Conservation (phyloP, 2,329 filamentous ascomycete species). For the Botryotinia globosa region DNA sequence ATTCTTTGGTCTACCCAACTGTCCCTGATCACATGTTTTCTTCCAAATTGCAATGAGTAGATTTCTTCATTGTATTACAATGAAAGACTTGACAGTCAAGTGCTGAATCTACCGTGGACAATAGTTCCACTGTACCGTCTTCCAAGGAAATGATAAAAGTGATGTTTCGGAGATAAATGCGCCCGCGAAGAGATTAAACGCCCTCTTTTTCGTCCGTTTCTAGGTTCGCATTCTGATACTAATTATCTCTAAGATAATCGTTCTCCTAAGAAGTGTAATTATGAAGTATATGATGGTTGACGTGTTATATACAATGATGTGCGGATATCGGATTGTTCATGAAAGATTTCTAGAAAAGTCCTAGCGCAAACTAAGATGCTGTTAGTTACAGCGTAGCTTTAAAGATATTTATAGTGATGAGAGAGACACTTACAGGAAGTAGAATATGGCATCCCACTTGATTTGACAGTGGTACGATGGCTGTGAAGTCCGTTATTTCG, state of each 20-base stretch:
- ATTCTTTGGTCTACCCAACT: not conserved
- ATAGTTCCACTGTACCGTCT: not conserved
- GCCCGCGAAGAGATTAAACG: not conserved
- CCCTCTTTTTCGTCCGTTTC: not conserved
- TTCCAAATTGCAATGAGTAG: not conserved
- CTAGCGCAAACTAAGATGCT: constrained; percentile 22
- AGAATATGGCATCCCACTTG: constrained; percentile 28
- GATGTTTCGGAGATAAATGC: not conserved
- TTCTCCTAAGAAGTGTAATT: not conserved
- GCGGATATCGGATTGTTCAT: too few relatives aligned
- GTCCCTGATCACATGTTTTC: not conserved
- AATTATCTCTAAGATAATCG: not conserved
- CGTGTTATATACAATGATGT: not conserved
- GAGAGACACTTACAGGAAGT: constrained; percentile 23
- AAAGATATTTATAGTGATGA: not conserved
- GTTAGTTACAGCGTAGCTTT: constrained; percentile 4
- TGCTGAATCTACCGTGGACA: not conserved
- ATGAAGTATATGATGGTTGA: not conserved
- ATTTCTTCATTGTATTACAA: not conserved
- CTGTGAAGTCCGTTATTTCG: constrained; percentile 56
- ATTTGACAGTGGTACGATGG: constrained; percentile 56
- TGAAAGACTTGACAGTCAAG: not conserved
- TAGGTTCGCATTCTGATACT: too few relatives aligned
- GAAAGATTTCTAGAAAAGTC: constrained; percentile 17
- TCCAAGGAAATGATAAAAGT: not conserved